Base-by-base conservation (phyloP, 768 basidiomycete species). In the Xerocomellus amylosporus region DNA sequence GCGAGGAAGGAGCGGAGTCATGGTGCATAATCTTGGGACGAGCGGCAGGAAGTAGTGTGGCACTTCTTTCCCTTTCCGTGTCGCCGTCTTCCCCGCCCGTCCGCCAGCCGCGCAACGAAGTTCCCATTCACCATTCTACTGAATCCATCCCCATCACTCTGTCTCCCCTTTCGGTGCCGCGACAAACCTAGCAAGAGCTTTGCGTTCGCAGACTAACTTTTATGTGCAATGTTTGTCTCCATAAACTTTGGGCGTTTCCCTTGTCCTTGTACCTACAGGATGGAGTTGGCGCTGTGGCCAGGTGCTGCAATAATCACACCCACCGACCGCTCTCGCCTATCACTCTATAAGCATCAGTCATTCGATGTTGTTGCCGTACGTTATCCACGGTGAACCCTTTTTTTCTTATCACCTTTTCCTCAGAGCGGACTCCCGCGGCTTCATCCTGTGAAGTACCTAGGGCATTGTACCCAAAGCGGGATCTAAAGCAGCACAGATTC, bases 1-100 rank as follows among this genome's bases (percentile, higher is more conserved):
- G 58, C 58, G 51, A 60, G 33, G 39, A 58, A 54, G 43, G 34
- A 14, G 33, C 48, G 54, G 51, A 44, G 33, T 42, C 19, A 38
- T 47, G 34, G 40, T 46, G 24, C 28, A 49, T 46, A 48, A 44
- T 30, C 37, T 34, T 40, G 26, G 39, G 31, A 46, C 31, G 30
- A 44, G 28, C 41, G n/a, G 42, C 24, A 47, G 46, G 40, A 30
- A 33, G 3, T 48, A 17, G 28, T 31, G 28, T 39, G 17, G 28
- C 20, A 24, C 30, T 41, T 26, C 24, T 38, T 44, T 54, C 33
- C 30, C 24, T 38, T 44, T 54, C 33, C 30, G 2, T 46, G 36
- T 37, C 40, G 26, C 40, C 15, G 24, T 20, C 36, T 46, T 53
- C 45, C 48, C 39, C 19, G 24, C 24, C 36, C 37, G 19, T 39